Percentiles rank a stretch among this genome's conserved stretches.
phyloP scores from a whole-genome alignment of 2,329 filamentous ascomycete genomes.

The Ascochyta rabiei region DNA sequence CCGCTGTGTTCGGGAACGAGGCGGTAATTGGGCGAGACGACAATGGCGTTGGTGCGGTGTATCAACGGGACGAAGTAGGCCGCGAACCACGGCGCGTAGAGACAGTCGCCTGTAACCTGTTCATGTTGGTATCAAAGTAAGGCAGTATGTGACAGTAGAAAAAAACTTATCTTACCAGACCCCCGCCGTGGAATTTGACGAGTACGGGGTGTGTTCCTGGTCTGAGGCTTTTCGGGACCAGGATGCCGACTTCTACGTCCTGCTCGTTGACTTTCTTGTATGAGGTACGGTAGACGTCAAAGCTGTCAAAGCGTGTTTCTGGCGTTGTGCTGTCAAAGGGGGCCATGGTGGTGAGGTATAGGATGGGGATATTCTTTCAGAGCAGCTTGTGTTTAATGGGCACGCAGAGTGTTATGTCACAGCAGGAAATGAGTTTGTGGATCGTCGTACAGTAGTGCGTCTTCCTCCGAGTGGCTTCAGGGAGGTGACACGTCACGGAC shows the following conservation, averaged over 20 bases:
- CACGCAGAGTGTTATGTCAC: not conserved
- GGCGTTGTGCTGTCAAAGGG: conserved; percentile 26
- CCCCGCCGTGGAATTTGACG: conserved; percentile 55
- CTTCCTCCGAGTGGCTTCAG: not conserved
- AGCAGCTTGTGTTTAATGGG: not conserved
- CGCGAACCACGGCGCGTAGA: conserved; percentile 39
- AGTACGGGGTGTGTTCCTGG: conserved; percentile 49
- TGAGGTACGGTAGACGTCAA: conserved; percentile 47
- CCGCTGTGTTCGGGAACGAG: conserved; percentile 58
- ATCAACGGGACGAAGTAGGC: conserved; percentile 49
- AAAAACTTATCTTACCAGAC: conserved; percentile 41
- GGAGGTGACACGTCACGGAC: not conserved
- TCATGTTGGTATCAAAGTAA: not conserved
- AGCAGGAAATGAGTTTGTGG: not conserved
- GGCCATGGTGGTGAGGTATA: conserved; percentile 16
- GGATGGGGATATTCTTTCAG: not conserved
- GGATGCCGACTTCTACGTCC: conserved; percentile 45
- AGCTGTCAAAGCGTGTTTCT: conserved; percentile 45
- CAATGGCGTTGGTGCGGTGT: conserved; percentile 50
- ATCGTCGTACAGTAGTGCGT: not conserved
- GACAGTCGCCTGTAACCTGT: conserved; percentile 29
- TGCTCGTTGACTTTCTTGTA: conserved; percentile 52
- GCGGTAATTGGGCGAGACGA: conserved; percentile 58
- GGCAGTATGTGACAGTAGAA: not conserved
- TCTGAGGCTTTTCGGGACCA: conserved; percentile 48